Evolutionary conservation across 2,329 filamentous ascomycete genomes (phyloP), one percentile per base, ranked within the genome.

Genomic region (Aaosphaeria pasadenensis): DNA sequence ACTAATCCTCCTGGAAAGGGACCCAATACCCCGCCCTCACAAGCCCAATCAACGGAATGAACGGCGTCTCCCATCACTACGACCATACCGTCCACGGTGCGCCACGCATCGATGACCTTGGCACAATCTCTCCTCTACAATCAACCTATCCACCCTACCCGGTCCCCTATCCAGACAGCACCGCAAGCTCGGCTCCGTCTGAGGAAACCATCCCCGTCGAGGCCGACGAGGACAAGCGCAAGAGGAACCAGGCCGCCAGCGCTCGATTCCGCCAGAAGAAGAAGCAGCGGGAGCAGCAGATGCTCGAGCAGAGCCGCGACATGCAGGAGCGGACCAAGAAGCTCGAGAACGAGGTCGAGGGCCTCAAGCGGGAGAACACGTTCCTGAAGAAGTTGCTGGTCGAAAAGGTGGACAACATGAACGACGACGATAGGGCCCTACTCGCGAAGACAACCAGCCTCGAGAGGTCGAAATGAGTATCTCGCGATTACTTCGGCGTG

Each of bases 251-350:
- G 2, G 90, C 90, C 31, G 90, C 90, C 47, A 91, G 86, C 56
- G 90, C 90, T 13, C 87, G 90, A 43, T 95, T 95, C 80, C 87
- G 90, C 50, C 84, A 94, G 67, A 95, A 95, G 84, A 95, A 95
- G 86, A 95, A 95, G 83, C 89, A 94, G 74, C 86, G 90, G 44
- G 90, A 95, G 76, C 88, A 91, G 71, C 87, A 88, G 6, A 83
- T 95, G 47, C 45, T 67, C 44, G 66, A 69, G 41, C 55, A 59
- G 45, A 66, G 50, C 24, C 60, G 91, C 71, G 90, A 95, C 58
- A 88, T 92, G 73, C 83, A 83, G 30, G 88, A 94, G 41, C 91
- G 91, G 74, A 87, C 91, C 44, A 77, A 82, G 13, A 76, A 77
- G 13, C 79, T 95, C 5, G 88, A 95, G 72, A 79, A 48, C 6